These are phyloP conservation scores for Oxalis stricta DNA, from an alignment of 441 rosid species.

Conservation along the genomic window DNA sequence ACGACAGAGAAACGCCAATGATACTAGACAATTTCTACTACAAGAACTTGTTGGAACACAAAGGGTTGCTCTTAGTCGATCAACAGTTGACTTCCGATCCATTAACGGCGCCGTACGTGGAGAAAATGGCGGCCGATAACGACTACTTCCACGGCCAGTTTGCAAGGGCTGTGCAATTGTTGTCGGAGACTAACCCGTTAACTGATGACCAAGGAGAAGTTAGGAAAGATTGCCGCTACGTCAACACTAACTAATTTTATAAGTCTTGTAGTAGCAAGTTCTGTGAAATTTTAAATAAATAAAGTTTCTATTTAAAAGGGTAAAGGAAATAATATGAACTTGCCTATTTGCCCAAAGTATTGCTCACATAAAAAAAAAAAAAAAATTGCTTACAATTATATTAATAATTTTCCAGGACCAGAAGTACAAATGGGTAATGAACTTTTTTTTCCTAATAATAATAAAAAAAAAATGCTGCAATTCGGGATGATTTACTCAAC, in stretches of 20 bases:
- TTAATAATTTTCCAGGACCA: too few species aligned
- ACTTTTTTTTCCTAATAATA: too few species aligned
- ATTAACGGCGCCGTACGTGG: conserved; percentile 37
- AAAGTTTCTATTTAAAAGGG: too few species aligned
- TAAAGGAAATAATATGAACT: too few species aligned
- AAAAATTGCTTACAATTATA: too few species aligned
- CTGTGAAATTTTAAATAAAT: too few species aligned
- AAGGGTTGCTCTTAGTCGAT: conserved; percentile 50
- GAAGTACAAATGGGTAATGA: too few species aligned
- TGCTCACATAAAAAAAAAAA: too few species aligned
- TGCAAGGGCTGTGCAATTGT: conserved; percentile 34
- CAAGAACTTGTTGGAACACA: conserved; percentile 44
- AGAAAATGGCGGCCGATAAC: conserved; percentile 63
- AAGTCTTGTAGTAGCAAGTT: neutral
- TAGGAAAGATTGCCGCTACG: conserved; percentile 68
- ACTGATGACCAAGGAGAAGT: conserved; percentile 53
- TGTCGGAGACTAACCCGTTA: conserved; percentile 70
- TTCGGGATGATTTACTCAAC: too few species aligned
- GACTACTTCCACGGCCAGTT: conserved; percentile 59
- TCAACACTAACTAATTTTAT: conserved; percentile 13
- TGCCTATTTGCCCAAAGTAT: too few species aligned
- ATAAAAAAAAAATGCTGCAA: too few species aligned
- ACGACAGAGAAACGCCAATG: conserved; percentile 75
- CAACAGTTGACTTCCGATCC: conserved; percentile 59
- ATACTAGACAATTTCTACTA: conserved; percentile 60